Base-by-base conservation (phyloP, 352 stramenopile genomes). In the Phytophthora fragariae region DNA sequence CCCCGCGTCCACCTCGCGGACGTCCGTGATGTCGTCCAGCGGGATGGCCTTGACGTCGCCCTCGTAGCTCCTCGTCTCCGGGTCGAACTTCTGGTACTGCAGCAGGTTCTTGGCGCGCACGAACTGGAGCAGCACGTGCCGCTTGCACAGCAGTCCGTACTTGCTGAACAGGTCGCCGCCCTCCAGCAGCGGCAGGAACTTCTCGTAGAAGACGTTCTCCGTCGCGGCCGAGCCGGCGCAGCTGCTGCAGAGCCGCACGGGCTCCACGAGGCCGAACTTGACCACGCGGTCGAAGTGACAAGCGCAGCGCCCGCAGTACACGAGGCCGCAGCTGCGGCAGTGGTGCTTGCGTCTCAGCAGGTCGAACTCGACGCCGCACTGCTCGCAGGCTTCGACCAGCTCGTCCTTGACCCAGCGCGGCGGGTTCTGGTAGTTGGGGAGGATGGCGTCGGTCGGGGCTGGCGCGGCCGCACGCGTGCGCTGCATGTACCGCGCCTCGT, bases 71-170 rank as follows among this genome's bases (percentile, higher is more conserved):
- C 81, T 75, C 21, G 77, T 84, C 46, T 90, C 76, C 4, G 72
- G 59, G 56, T 93, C 80, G 33, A 91, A 76, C 24, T 82, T 88
- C 72, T 92, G 86, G 79, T 92, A 93, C 79, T 93, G 84, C 65
- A 93, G 84, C 5, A 93, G 62, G 65, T 85, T 82, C 67, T 84
- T 90, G n/a, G 66, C 65, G 17, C 82, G 84, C 15, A 92, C 65
- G 47, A 90, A 93, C 53, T 75, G 79, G 57, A 93, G 71, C 53
- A 79, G 75, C 29, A 92, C 82, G 21, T 83, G 50, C 46, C 82
- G 77, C 62, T 90, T 91, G 46, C 82, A 73, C 47, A 92, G 74
- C 67, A 93, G 50, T 1, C 84, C 84, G 70, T 93, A 81, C 81
- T 93, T 93, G 70, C 74, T 82, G 56, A 93, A 89, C 33, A 91